These are phyloP conservation scores for Aspergillus hiratsukae DNA, from an alignment of 2,329 filamentous ascomycete species.

Conservation along the genomic window DNA sequence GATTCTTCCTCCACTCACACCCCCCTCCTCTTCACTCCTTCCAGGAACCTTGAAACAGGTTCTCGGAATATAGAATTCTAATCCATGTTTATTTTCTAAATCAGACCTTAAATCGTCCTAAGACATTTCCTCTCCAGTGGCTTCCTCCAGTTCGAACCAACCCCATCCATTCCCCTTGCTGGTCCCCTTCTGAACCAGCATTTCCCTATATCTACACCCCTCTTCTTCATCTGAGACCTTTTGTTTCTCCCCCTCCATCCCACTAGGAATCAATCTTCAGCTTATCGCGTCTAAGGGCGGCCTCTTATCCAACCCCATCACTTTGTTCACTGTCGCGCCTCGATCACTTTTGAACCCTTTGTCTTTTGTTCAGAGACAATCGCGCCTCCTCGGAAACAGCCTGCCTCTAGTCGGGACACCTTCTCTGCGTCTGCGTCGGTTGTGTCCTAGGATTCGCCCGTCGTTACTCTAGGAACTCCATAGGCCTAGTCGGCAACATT, in stretches of 20 bases:
- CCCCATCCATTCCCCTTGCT: constrained; percentile 17
- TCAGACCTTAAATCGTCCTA: constrained; percentile 9
- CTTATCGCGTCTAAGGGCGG: constrained; percentile 14
- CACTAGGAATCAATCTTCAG: constrained; percentile 6
- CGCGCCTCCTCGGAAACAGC: constrained; percentile 17
- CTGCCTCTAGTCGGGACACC: constrained; percentile 4
- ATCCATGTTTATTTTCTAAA: background rate
- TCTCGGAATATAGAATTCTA: background rate
- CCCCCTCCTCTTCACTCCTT: background rate
- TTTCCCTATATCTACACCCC: constrained; percentile 18
- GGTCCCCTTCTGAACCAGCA: constrained; percentile 5
- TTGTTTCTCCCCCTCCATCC: background rate
- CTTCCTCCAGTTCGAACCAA: constrained; percentile 9
- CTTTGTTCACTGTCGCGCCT: constrained; percentile 2
- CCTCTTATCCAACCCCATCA: constrained; percentile 7
- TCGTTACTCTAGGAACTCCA: constrained; percentile 33
- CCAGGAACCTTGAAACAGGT: constrained; percentile 3
- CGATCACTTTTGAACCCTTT: constrained; percentile 1
- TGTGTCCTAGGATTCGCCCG: constrained; percentile 13
- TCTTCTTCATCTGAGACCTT: constrained; percentile 18
- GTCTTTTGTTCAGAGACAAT: constrained; percentile 17
- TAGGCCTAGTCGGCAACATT: constrained; percentile 31
- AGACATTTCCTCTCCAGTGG: constrained; percentile 13
- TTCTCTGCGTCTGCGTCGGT: background rate
- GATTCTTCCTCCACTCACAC: background rate